These are phyloP conservation scores for Zalaria sp. DNA, from an alignment of 2,329 filamentous ascomycete genomes.

Conservation along the genomic window DNA sequence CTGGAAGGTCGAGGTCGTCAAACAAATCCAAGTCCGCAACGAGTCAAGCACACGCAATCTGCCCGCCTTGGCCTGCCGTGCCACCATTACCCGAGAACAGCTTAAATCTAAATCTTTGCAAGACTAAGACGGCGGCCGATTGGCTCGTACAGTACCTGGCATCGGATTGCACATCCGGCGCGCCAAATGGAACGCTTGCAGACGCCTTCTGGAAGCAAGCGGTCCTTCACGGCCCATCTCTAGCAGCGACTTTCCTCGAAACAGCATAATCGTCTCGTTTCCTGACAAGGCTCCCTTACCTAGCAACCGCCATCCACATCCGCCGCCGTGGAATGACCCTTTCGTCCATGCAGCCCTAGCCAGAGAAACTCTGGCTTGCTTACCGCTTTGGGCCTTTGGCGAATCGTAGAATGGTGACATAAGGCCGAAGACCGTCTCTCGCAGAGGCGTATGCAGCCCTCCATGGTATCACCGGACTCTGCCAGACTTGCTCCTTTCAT, in stretches of 20 bases:
- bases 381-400: neutral
- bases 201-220: neutral
- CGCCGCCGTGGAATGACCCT: conserved; percentile 1
- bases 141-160: too few species aligned
- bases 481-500: conserved; percentile 18
- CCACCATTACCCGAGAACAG: neutral
- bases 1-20: neutral
- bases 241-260: neutral
- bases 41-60: neutral
- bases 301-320: conserved; percentile 2
- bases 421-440: conserved; percentile 1
- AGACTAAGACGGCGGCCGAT: too few species aligned
- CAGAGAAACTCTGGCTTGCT: neutral
- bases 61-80: neutral
- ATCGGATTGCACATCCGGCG: too few species aligned
- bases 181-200: neutral
- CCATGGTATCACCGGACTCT: conserved; percentile 20
- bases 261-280: conserved; percentile 1
- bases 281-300: conserved; percentile 1
- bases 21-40: neutral
- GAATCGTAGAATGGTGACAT: conserved; percentile 1
- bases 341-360: neutral
- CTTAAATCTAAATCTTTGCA: neutral
- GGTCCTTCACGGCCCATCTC: neutral
- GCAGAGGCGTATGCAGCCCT: conserved; percentile 11